Evolutionary conservation across 2,329 filamentous ascomycete genomes (phyloP).

Genomic region (Epichloe coenophiala): DNA sequence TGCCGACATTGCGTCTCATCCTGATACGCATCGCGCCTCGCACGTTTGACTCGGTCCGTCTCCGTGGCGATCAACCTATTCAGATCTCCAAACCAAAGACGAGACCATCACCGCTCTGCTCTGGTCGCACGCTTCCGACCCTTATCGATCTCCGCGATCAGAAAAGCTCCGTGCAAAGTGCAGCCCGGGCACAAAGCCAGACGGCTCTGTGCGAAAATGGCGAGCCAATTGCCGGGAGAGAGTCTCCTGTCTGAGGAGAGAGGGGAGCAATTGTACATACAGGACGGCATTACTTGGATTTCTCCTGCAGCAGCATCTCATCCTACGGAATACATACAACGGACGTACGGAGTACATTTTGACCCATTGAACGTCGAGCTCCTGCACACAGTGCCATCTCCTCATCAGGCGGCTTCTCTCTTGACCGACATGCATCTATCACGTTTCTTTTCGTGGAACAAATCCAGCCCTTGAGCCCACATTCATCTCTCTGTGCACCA

Average conservation of each 20-base stretch:
- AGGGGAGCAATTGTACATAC: not conserved
- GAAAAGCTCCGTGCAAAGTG: not conserved
- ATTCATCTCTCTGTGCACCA: not conserved
- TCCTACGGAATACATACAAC: too few relatives aligned
- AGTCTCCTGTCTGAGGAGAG: not conserved
- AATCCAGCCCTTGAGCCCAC: not conserved
- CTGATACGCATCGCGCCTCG: slow-evolving; percentile 1
- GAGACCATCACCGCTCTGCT: not conserved
- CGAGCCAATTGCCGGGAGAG: not conserved
- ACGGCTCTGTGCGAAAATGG: not conserved
- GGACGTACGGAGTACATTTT: too few relatives aligned
- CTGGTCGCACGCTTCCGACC: not conserved
- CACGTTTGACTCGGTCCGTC: not conserved
- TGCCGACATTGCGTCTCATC: slow-evolving; percentile 2
- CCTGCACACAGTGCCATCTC: not conserved
- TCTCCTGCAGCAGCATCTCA: too few relatives aligned
- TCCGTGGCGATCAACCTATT: not conserved
- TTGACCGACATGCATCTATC: not conserved
- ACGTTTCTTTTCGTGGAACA: not conserved
- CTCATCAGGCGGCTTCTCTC: not conserved
- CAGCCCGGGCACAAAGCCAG: not conserved
- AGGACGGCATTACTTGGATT: not conserved
- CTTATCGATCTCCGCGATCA: not conserved
- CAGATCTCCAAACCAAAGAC: not conserved
- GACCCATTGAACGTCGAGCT: not conserved